phyloP scores from a whole-genome alignment of 371 early-diverging fungal species.

The Parasitella parasitica region DNA sequence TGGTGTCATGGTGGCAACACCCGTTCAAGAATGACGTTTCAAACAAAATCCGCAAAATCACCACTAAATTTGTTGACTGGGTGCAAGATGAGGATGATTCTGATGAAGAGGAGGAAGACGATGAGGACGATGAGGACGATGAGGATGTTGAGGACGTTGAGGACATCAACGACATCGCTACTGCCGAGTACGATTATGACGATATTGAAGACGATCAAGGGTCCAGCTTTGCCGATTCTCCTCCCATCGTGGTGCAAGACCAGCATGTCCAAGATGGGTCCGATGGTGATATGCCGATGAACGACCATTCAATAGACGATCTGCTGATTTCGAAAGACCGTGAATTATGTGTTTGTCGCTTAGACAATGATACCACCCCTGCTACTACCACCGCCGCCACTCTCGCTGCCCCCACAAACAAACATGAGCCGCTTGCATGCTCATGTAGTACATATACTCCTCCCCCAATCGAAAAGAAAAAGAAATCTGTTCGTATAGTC shows the following conservation, averaged over 20 bases:
- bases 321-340: constrained; percentile 4
- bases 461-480: constrained; percentile 16
- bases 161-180: neutral
- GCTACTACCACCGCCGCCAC: too few species aligned
- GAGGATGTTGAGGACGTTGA: constrained; percentile 2
- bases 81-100: constrained; percentile 19
- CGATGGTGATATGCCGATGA: constrained; percentile 11
- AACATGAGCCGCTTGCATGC: constrained; percentile 9
- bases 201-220: constrained; percentile 20
- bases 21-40: constrained; percentile 6
- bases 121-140: constrained; percentile 7
- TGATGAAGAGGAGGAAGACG: constrained; percentile 15
- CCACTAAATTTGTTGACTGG: constrained; percentile 20
- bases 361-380: constrained; percentile 8
- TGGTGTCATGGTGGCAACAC: constrained; percentile 38
- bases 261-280: constrained; percentile 20
- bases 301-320: neutral
- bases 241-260: constrained; percentile 20
- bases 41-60: constrained; percentile 6
- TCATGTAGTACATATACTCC: constrained; percentile 22
- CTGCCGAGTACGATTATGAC: neutral
- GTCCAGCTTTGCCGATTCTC: constrained; percentile 6
- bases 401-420: too few species aligned
- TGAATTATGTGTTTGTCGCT: constrained; percentile 17
- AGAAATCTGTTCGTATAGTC: constrained; percentile 28